Conservation (phyloP, 805 yeast species). For the Tetrapisispora arboricola region DNA sequence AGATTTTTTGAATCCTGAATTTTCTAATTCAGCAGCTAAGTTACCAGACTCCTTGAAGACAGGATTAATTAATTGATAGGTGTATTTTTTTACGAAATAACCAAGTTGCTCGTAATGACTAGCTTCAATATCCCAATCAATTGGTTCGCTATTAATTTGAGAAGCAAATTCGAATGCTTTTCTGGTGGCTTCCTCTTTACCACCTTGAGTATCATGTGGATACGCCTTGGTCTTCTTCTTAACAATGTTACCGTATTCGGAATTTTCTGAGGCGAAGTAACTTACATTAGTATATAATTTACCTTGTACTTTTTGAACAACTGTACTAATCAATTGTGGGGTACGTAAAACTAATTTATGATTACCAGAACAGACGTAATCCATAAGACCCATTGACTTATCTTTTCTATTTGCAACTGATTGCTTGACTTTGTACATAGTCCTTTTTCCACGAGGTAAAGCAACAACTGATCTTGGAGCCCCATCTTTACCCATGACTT, state of each 20-base stretch:
- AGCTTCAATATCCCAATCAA: conserved; percentile 37
- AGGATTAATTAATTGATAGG: conserved; percentile 32
- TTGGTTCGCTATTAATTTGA: conserved; percentile 7
- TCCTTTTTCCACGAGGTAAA: conserved; percentile 36
- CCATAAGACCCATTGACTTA: conserved; percentile 1
- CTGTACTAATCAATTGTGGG: not conserved
- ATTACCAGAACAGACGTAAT: conserved; percentile 27
- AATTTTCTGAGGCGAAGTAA: conserved; percentile 15
- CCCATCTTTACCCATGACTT: conserved; percentile 39
- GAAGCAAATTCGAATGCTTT: conserved; percentile 20
- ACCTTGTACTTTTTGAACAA: conserved; percentile 6
- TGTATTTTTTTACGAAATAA: conserved; percentile 20
- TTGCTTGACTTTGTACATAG: conserved; percentile 32
- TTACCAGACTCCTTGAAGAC: conserved; percentile 24
- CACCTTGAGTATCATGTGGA: conserved; percentile 13
- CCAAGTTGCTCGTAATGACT: conserved; percentile 24
- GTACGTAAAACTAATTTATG: conserved; percentile 24
- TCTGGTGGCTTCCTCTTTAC: conserved; percentile 10
- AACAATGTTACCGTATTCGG: conserved; percentile 5
- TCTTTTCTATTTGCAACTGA: conserved; percentile 6
- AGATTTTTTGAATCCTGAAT: conserved; percentile 10
- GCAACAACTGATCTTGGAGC: conserved; percentile 33
- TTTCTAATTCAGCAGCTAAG: conserved; percentile 15
- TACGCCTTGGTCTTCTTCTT: conserved; percentile 4
- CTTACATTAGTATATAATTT: conserved; percentile 15